phyloP scores from a whole-genome alignment of 306 rosid species.

The Abrus precatorius region DNA sequence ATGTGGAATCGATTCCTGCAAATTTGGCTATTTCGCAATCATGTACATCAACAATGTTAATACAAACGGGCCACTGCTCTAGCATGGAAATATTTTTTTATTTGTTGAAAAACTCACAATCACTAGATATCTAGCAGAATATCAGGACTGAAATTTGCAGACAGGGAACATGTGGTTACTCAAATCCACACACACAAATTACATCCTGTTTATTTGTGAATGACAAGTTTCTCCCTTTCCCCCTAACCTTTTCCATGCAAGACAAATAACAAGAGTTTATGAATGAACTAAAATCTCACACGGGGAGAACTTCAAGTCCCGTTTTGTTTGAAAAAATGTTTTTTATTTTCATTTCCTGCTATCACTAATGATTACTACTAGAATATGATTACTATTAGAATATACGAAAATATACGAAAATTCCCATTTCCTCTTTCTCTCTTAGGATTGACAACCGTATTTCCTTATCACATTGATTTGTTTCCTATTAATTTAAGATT shows the following conservation, averaged over 20 bases:
- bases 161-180: conserved; percentile 14
- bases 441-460: too few species aligned
- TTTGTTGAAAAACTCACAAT: background rate
- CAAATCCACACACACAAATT: conserved; percentile 16
- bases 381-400: too few species aligned
- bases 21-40: too few species aligned
- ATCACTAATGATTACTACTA: background rate
- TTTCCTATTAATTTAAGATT: too few species aligned
- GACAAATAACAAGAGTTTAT: conserved; percentile 1
- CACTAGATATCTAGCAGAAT: conserved; percentile 17
- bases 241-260: conserved; percentile 27
- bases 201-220: conserved; percentile 7
- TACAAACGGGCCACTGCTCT: background rate
- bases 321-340: background rate
- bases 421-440: too few species aligned
- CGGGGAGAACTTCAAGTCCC: background rate
- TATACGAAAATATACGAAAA: too few species aligned
- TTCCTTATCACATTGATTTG: too few species aligned
- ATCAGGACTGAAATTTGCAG: conserved; percentile 14
- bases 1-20: too few species aligned
- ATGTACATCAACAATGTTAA: too few species aligned
- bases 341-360: background rate
- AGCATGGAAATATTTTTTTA: conserved; percentile 12
- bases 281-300: background rate
- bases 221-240: background rate